Conservation (phyloP, 2,329 filamentous ascomycete species). For the Akanthomyces muscarius region DNA sequence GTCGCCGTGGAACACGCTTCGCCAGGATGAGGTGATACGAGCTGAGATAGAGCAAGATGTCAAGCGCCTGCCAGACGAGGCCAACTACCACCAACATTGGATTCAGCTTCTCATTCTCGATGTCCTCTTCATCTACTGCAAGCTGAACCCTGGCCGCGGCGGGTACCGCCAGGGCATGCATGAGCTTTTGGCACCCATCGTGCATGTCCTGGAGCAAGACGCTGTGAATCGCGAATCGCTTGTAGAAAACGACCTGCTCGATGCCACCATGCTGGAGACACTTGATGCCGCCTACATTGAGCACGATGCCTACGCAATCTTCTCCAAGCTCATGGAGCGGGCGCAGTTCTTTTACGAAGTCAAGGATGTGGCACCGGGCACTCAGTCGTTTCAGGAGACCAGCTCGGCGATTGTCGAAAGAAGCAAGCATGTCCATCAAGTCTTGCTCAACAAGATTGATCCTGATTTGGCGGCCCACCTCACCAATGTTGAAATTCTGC, state of each 20-base stretch:
- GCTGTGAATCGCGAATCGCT: conserved; percentile 55
- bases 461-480: conserved; percentile 80
- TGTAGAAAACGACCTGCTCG: conserved; percentile 33
- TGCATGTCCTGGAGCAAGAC: conserved; percentile 81
- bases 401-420: conserved; percentile 68
- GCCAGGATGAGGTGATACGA: conserved; percentile 77
- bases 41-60: conserved; percentile 94
- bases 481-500: conserved; percentile 79
- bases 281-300: conserved; percentile 74
- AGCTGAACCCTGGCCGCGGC: conserved; percentile 78
- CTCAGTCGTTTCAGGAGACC: conserved; percentile 30
- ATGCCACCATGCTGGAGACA: conserved; percentile 57
- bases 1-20: conserved; percentile 88
- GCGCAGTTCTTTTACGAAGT: conserved; percentile 86
- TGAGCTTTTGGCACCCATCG: conserved; percentile 83
- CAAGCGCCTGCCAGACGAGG: conserved; percentile 84
- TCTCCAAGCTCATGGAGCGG: conserved; percentile 81
- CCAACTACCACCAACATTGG: conserved; percentile 76
- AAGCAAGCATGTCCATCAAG: conserved; percentile 82
- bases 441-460: conserved; percentile 72
- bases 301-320: conserved; percentile 85
- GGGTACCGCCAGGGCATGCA: conserved; percentile 99
- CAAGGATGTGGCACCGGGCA: conserved; percentile 36
- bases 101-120: conserved; percentile 82
- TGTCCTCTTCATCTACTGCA: conserved; percentile 91